Evolutionary conservation across 2,329 filamentous ascomycete species (phyloP).

Genomic region (Sporothrix curviconia): DNA sequence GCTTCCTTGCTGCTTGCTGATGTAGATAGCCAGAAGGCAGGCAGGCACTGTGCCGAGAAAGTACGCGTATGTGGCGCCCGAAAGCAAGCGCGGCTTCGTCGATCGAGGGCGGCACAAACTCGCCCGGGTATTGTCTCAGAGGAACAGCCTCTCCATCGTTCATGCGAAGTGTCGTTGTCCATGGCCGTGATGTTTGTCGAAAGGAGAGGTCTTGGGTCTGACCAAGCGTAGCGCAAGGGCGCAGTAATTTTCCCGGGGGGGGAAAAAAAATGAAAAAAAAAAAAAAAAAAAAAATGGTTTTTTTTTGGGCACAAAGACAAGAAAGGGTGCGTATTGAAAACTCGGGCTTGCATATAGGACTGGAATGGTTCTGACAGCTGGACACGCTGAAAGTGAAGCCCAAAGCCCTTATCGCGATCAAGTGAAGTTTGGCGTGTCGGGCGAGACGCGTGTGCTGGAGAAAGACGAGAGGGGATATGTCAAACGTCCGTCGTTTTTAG

Average conservation of each 20-base stretch:
- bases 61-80: constrained; percentile 63
- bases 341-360: too few species aligned
- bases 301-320: too few species aligned
- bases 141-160: constrained; percentile 29
- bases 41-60: constrained; percentile 63
- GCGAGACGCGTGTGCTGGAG: constrained; percentile 9
- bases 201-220: too few species aligned
- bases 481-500: constrained; percentile 6
- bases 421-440: neutral
- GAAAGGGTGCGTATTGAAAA: too few species aligned
- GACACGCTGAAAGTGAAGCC: neutral
- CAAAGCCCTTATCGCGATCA: constrained; percentile 4
- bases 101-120: constrained; percentile 65
- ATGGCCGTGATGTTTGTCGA: neutral
- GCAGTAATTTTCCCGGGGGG: too few species aligned
- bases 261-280: too few species aligned
- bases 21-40: too few species aligned
- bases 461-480: neutral
- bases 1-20: too few species aligned
- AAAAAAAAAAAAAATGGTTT: neutral
- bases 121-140: constrained; percentile 27
- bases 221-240: too few species aligned
- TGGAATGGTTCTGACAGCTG: too few species aligned
- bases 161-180: constrained; percentile 10
- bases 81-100: constrained; percentile 48